Evolutionary conservation across 2,329 filamentous ascomycete species (phyloP).

Genomic region (Aspergillus tamarii): DNA sequence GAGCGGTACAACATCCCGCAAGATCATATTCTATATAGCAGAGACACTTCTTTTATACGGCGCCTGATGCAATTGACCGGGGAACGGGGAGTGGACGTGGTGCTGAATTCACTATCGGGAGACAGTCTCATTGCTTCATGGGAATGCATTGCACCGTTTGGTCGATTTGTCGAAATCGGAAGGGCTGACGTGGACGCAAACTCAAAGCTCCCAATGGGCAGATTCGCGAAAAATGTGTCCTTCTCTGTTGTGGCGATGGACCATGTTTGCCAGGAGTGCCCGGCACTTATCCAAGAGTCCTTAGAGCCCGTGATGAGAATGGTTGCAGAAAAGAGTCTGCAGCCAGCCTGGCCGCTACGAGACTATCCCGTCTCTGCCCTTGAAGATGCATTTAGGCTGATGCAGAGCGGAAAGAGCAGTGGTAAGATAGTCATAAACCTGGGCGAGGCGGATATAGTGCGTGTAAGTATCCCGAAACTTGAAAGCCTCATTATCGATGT

Average conservation of each 20-base stretch:
- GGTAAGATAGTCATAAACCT: no score
- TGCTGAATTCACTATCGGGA: constrained; percentile 30
- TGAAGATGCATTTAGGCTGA: no score
- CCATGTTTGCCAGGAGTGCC: constrained; percentile 23
- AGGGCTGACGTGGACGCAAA: constrained; percentile 13
- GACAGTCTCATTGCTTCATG: constrained; percentile 32
- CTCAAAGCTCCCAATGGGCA: constrained; percentile 17
- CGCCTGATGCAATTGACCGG: constrained; percentile 24
- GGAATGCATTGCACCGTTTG: constrained; percentile 32
- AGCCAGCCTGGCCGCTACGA: no score
- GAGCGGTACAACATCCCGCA: constrained; percentile 23
- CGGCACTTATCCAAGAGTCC: neutral
- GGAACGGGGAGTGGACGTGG: constrained; percentile 27
- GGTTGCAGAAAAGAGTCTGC: no score
- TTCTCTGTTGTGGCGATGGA: constrained; percentile 11
- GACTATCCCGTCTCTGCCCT: no score
- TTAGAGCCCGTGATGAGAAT: neutral
- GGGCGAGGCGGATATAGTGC: no score
- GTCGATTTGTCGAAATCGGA: constrained; percentile 27
- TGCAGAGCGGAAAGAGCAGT: no score
- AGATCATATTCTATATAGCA: constrained; percentile 31
- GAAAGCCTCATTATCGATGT: no score
- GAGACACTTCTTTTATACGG: constrained; percentile 27
- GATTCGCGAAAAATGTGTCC: constrained; percentile 12
- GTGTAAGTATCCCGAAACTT: no score